Conservation (phyloP, 2,329 filamentous ascomycete species). For the Fusarium abutilonis region DNA sequence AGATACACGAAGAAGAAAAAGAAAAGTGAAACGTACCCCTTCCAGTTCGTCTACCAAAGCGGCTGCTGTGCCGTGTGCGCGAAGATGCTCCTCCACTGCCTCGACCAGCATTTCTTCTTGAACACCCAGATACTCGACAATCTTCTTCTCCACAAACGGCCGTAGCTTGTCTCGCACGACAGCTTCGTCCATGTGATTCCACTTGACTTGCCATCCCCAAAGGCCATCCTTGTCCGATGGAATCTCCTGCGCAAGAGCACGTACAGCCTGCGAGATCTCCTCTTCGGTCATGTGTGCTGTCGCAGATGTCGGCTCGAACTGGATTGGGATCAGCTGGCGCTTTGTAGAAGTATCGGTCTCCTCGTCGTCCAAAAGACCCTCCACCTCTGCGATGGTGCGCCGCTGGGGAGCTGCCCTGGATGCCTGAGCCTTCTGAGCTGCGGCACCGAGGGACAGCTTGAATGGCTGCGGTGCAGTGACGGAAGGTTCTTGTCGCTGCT, state of each 20-base stretch:
- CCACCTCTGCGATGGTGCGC: conserved; percentile 90
- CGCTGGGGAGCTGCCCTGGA: conserved; percentile 67
- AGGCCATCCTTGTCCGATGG: conserved; percentile 85
- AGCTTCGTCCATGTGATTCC: conserved; percentile 86
- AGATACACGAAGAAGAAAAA: too few species aligned
- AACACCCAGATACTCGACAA: conserved; percentile 94
- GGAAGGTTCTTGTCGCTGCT: conserved; percentile 54
- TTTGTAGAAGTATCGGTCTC: conserved; percentile 79
- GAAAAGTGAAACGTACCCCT: conserved; percentile 67
- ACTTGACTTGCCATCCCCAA: conserved; percentile 93
- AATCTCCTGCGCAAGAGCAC: conserved; percentile 87
- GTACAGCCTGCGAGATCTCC: conserved; percentile 83
- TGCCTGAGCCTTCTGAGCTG: conserved; percentile 76
- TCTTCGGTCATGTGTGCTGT: conserved; percentile 78
- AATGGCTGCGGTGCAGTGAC: conserved; percentile 76
- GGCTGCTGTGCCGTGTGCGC: conserved; percentile 77
- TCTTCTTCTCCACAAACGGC: conserved; percentile 97
- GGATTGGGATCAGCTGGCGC: conserved; percentile 82
- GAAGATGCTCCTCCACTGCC: conserved; percentile 87
- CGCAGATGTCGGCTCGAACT: conserved; percentile 76
- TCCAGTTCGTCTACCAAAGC: conserved; percentile 86
- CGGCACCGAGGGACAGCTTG: conserved; percentile 91
- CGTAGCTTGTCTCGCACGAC: conserved; percentile 86
- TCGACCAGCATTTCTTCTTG: conserved; percentile 97
- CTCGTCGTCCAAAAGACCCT: conserved; percentile 93